A percentile compares a stretch with the other conserved stretches of the same genome.
These are phyloP conservation scores for Pseudogymnoascus sp. DNA, from an alignment of 2,329 filamentous ascomycete genomes.

Conservation along the genomic window DNA sequence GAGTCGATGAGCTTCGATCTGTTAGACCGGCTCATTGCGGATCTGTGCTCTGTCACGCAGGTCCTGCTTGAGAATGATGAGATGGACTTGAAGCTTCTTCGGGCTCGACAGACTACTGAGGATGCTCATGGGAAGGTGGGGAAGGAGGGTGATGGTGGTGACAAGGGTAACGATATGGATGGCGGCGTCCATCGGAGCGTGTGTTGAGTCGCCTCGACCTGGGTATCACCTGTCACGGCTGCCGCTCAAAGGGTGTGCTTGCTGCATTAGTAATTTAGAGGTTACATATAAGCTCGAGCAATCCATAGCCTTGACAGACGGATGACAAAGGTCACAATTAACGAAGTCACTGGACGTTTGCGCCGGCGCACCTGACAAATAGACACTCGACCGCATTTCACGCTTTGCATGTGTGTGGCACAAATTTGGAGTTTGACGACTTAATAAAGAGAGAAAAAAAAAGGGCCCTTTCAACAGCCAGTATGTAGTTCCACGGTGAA, in stretches of 20 bases:
- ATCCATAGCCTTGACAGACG: not conserved
- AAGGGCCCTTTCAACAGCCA: not conserved
- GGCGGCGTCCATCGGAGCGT: conserved; percentile 1
- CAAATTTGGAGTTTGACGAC: not conserved
- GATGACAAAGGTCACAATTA: not conserved
- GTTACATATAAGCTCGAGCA: not conserved
- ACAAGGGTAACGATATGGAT: not conserved
- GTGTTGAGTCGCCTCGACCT: not conserved
- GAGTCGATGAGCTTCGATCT: conserved; percentile 62
- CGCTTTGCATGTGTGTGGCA: not conserved
- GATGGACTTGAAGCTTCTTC: conserved; percentile 42
- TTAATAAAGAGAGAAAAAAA: not conserved
- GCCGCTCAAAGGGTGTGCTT: not conserved
- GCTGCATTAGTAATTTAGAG: not conserved
- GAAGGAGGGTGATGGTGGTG: not conserved
- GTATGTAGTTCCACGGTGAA: not conserved
- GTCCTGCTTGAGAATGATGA: conserved; percentile 45
- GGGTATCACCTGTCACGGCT: not conserved
- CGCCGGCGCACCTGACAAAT: not conserved
- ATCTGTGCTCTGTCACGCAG: conserved; percentile 53
- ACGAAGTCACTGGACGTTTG: not conserved
- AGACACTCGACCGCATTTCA: not conserved
- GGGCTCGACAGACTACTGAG: conserved; percentile 25
- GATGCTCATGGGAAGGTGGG: not conserved
- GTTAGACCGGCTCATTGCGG: conserved; percentile 51